These are phyloP conservation scores for Emericellopsis atlantica DNA, from an alignment of 2,329 filamentous ascomycete species.

Conservation along the genomic window DNA sequence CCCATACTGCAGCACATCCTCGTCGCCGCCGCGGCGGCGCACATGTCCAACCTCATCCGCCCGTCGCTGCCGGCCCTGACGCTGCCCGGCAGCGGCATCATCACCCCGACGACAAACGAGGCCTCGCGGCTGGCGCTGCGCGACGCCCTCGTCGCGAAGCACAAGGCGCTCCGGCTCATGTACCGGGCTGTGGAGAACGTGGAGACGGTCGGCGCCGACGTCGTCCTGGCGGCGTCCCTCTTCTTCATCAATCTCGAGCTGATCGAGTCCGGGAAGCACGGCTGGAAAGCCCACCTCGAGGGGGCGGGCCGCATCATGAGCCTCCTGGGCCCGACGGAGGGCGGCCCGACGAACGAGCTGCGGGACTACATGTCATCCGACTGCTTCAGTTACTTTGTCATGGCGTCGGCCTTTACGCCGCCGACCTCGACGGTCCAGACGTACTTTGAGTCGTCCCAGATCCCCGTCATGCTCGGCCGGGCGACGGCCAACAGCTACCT, in stretches of 20 bases:
- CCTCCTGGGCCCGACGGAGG: conserved; percentile 18
- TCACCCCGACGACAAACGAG: conserved; percentile 5
- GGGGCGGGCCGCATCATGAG: conserved; percentile 30
- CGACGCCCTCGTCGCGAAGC: conserved; percentile 31
- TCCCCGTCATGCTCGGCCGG: conserved; percentile 22
- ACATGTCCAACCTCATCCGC: conserved; percentile 29
- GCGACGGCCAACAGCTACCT: conserved; percentile 32
- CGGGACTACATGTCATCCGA: conserved; percentile 33
- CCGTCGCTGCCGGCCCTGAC: conserved; percentile 12
- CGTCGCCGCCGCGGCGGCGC: conserved; percentile 33
- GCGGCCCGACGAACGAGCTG: conserved; percentile 18
- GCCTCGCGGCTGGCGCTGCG: conserved; percentile 18
- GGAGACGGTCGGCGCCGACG: conserved; percentile 21
- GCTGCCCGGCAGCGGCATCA: conserved; percentile 2
- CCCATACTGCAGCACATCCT: conserved; percentile 32
- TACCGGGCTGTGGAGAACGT: conserved; percentile 23
- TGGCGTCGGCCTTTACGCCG: conserved; percentile 29
- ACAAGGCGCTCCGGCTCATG: conserved; percentile 28
- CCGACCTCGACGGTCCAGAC: conserved; percentile 15
- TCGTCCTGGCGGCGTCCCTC: conserved; percentile 30
- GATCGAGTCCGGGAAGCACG: conserved; percentile 33
- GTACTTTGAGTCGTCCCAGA: conserved; percentile 22
- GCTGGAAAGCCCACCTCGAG: conserved; percentile 33
- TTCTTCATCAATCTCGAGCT: conserved; percentile 38
- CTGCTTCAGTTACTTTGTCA: conserved; percentile 31